Conservation (phyloP, 306 rosid genomes). For the Calophaca sinica region DNA sequence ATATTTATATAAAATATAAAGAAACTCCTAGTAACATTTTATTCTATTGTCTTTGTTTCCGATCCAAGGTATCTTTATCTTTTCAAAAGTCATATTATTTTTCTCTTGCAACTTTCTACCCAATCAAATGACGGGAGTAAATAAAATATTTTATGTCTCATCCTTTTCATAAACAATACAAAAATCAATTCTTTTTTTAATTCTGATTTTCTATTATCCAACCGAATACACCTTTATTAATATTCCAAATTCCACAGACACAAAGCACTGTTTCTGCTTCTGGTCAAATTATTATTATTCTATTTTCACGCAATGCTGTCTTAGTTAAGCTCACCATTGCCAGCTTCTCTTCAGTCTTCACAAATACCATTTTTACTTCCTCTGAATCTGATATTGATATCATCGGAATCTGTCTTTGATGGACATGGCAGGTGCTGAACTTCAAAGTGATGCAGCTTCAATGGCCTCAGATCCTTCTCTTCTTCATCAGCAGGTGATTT, state of each 20-base stretch:
- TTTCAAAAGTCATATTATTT: no score
- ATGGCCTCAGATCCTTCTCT: conserved; percentile 38
- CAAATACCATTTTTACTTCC: neutral
- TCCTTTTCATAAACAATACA: no score
- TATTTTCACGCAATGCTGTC: neutral
- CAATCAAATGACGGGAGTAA: no score
- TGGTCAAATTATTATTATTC: neutral
- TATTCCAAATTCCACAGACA: neutral
- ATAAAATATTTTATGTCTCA: no score
- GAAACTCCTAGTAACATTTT: no score
- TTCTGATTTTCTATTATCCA: neutral
- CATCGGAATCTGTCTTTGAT: conserved; percentile 28
- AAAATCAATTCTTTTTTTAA: no score
- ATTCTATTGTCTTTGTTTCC: no score
- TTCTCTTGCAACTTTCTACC: no score
- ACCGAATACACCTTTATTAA: neutral
- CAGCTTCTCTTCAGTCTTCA: neutral
- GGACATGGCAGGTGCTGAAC: conserved; percentile 42
- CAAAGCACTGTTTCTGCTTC: neutral
- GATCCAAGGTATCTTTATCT: no score
- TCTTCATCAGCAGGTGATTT: conserved; percentile 42
- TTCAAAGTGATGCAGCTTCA: conserved; percentile 40
- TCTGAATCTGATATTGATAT: conserved; percentile 26
- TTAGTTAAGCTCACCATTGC: conserved; percentile 15
- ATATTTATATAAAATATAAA: no score